Evolutionary conservation across 768 basidiomycete species (phyloP).

Genomic region (Pluteus cervinus): DNA sequence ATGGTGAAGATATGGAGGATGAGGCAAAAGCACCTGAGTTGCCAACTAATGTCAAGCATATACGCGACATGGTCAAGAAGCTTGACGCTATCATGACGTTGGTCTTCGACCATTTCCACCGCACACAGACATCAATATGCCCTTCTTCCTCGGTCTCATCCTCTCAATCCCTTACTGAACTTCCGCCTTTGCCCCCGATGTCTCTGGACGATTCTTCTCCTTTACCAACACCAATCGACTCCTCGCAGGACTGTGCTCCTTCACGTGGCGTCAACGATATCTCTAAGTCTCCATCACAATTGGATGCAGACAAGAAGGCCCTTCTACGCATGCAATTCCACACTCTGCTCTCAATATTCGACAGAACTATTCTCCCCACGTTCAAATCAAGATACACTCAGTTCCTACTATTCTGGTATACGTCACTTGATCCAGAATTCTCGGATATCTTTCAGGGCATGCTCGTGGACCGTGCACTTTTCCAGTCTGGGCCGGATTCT

Average conservation of each 20-base stretch:
- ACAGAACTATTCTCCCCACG: conserved; percentile 87
- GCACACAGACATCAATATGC: conserved; percentile 16
- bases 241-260: no score
- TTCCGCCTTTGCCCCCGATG: conserved; percentile 28
- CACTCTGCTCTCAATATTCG: conserved; percentile 87
- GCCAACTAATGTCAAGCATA: conserved; percentile 56
- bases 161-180: conserved; percentile 17
- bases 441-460: conserved; percentile 91
- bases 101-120: conserved; percentile 80
- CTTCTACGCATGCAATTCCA: conserved; percentile 69
- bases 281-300: no score
- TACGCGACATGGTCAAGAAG: conserved; percentile 87
- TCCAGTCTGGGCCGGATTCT: conserved; percentile 24
- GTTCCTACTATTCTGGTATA: conserved; percentile 93
- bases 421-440: conserved; percentile 85
- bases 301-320: no score
- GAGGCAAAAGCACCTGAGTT: conserved; percentile 30
- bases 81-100: conserved; percentile 84
- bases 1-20: conserved; percentile 47
- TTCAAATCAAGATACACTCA: conserved; percentile 98
- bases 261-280: no score
- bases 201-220: conserved; percentile 12
- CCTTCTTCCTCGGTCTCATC: conserved; percentile 8
- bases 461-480: conserved; percentile 86
- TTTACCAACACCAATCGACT: no score